A percentile compares a stretch with the other conserved stretches of the same genome.
Evolutionary conservation across 2,329 filamentous ascomycete species (phyloP).

Genomic region (Berkeleyomyces rouxiae): DNA sequence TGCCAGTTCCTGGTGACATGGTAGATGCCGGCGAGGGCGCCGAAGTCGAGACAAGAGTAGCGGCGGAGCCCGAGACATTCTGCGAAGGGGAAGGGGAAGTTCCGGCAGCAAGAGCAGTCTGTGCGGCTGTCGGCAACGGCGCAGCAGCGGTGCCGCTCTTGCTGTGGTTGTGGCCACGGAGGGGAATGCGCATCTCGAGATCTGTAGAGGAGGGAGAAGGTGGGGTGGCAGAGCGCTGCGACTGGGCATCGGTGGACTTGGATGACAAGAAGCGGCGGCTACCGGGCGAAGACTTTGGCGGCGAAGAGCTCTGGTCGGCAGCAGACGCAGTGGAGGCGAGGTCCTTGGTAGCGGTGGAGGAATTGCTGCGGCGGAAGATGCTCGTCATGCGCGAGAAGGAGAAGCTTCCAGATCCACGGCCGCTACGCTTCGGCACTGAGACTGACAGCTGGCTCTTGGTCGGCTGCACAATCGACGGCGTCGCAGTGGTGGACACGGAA

Average conservation of each 20-base stretch:
- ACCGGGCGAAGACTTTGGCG: not conserved
- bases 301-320: not conserved
- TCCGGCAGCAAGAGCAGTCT: not conserved
- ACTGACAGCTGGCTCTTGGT: constrained; percentile 1
- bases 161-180: constrained; percentile 15
- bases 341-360: not conserved
- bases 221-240: constrained; percentile 32
- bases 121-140: constrained; percentile 21
- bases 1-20: not conserved
- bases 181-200: constrained; percentile 25
- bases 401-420: constrained; percentile 1
- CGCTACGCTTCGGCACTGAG: not conserved
- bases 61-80: constrained; percentile 9
- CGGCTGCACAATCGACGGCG: not conserved
- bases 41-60: constrained; percentile 23
- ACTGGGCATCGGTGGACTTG: constrained; percentile 24
- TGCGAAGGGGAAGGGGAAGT: not conserved
- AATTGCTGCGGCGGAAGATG: not conserved
- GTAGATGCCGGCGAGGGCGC: not conserved
- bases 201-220: constrained; percentile 31
- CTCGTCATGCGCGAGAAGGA: constrained; percentile 5
- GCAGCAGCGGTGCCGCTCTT: constrained; percentile 19
- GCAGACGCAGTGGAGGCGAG: not conserved
- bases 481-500: constrained; percentile 4
- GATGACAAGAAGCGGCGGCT: constrained; percentile 31